Evolutionary conservation across 2,329 filamentous ascomycete genomes (phyloP), one percentile per base, ranked within the genome.

Genomic region (Colletotrichum viniferum): DNA sequence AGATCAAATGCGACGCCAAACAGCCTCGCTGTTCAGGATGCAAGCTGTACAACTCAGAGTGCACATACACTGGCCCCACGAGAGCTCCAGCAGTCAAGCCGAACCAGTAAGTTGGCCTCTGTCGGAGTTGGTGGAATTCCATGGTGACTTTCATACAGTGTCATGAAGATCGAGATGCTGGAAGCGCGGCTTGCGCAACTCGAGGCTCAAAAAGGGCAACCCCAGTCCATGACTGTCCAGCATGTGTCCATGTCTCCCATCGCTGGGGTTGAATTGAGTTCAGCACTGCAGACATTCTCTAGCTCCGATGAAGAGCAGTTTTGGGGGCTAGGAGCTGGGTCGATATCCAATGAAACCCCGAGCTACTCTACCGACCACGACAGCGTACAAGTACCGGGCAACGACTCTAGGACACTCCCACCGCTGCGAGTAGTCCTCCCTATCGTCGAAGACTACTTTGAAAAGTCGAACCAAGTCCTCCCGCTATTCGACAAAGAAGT

Each of bases 401-500:
- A n/a, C 24, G 48, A 67, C 0, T 18, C 34, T 0, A 63, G 48
- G 16, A 77, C 73, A 4, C 73, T 79, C 3, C 78, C 78, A 8
- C 76, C 78, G 2, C 70, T 80, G 7, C 65, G 73, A 21, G 60
- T 76, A 24, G 67, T 79, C 26, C 69, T 78, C 7, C 78, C 77
- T 2, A 58, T 76, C 1, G 63, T 80, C 7, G 75, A 78, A 14
- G 65, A 71, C 16, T 80, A 79, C 66, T 80, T 80, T 28, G 32
- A 43, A 4, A 71, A 69, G 10, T 76, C 73, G n/a, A 80, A 80
- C 63, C 60, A 68, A 12, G 56, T 78, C 1, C 71, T 79, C 1
- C 79, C 79, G 2, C 61, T 80, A 0, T 80, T 80, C 14, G 52
- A 77, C n/a, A 71, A 76, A 38, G 10, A 74, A 2, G 16, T 21